Evolutionary conservation across 2,329 filamentous ascomycete species (phyloP).

Genomic region (Neopestalotiopsis sp.): DNA sequence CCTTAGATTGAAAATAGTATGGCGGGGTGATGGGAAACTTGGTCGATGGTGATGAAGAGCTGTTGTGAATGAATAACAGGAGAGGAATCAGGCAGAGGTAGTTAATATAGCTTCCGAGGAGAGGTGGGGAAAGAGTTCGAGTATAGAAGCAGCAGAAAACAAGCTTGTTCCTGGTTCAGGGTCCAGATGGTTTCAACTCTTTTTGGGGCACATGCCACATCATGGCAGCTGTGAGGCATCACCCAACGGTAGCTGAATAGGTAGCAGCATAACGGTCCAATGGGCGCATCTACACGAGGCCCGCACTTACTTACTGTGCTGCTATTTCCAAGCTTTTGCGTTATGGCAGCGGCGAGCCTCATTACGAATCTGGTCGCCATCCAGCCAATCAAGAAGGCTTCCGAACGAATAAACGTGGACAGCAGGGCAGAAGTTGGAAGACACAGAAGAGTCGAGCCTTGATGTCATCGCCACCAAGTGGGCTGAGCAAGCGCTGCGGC

Average conservation of each 20-base stretch:
- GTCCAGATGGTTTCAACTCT: not conserved
- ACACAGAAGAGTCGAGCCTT: conserved; percentile 10
- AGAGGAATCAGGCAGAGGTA: not conserved
- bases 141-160: conserved; percentile 1
- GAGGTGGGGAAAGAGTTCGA: conserved; percentile 1
- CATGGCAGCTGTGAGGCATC: not conserved
- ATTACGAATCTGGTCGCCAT: conserved; percentile 1
- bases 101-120: not conserved
- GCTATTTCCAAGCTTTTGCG: no score
- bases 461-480: conserved; percentile 30
- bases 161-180: conserved; percentile 5
- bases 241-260: not conserved
- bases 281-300: not conserved
- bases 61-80: not conserved
- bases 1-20: no score
- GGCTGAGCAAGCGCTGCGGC: conserved; percentile 19
- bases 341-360: conserved; percentile 11
- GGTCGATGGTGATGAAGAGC: not conserved
- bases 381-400: conserved; percentile 12
- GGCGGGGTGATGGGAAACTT: no score
- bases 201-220: not conserved
- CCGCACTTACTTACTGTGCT: conserved; percentile 6
- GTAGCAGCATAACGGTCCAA: not conserved
- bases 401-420: conserved; percentile 20
- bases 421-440: conserved; percentile 17